Evolutionary conservation across 2,329 filamentous ascomycete species (phyloP), one percentile per base, ranked within the genome.

Genomic region (Curvularia lunata): DNA sequence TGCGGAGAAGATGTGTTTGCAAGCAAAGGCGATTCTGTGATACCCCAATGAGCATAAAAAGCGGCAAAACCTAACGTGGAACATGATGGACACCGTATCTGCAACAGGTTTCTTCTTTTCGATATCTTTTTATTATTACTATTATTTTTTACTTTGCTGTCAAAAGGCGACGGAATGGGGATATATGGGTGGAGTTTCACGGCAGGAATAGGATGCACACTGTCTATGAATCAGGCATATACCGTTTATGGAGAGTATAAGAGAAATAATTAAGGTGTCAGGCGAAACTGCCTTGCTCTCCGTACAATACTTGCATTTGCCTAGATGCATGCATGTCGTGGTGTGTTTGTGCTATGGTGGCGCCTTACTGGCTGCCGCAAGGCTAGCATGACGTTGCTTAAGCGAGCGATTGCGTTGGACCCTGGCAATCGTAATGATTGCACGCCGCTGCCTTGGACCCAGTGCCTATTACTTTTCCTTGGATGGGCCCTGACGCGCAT

Each of bases 351-450:
- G 28, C 21, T 48, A 48, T 23, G 12, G 32, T 13, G 32, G 30
- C 34, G 28, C 47, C 21, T 18, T 18, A 19, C 34, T 23, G 21
- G 10, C 21, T 49, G 47, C 28, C 21, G 34, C 25, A 19, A 42
- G 48, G 37, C 48, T 27, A 27, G 25, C 32, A 48, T 48, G 45
- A 54, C 28, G 42, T 52, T 37, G 47, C 32, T 40, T 59, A 61
- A 61, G 58, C 62, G 55, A 65, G 47, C 38, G 56, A 52, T 42
- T 48, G 52, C 42, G 43, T 52, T 30, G 55, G 63, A 62, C 60
- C 61, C 62, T 63, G 50, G 54, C 52, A 54, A 58, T 58, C 61
- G 62, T 57, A 54, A 62, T 58, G 54, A 53, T 56, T 66, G 64
- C 54, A 57, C 25, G 41, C 30, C 42, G 46, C 42, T 67, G 62